Evolutionary conservation across 2,329 filamentous ascomycete genomes (phyloP), one percentile per base, ranked within the genome.

Genomic region (Helicocarpus griseus): DNA sequence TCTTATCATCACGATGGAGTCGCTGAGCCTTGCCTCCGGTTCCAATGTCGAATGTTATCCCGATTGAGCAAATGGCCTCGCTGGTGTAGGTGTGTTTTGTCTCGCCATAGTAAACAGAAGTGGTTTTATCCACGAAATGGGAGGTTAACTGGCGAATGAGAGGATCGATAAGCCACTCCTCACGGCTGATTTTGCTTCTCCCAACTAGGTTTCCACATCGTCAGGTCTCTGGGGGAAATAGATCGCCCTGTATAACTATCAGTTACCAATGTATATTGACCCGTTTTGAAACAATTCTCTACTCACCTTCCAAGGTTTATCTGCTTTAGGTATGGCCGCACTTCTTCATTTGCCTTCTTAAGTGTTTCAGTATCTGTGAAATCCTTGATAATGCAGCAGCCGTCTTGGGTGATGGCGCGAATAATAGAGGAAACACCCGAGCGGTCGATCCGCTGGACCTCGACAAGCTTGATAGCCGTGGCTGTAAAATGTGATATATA

Each of bases 1-100:
- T 60, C 52, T 63, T 67, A 60, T 73, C 69, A 52, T 71, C 62
- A 14, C 69, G 58, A 45, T 73, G 69, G 38, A 72, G 51, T 0
- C 63, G 61, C 51, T 73, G 71, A 48, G 69, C 66, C 35, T 58
- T 63, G 13, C 66, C 69, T 0, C 71, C 71, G 0, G 71, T 71
- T 33, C 68, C 65, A 21, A 73, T 40, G 28, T 50, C 29, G 22
- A 26, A 50, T 29, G 48, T 50, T 36, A 54, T 35, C 9, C 9
- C 31, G 31, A 35, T 9, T 2, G 31, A 35, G 31, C 31, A 3
- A 35, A 35, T 35, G 31, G 31, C 31, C 31, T 35, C n/a, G 31
- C 31, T 33, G 31, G 31, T 33, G 4, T 33, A 33, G 9, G 31
- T 33, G 31, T 33, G 31, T 14, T 33, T 33, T 8, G 14, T 14